A percentile compares a stretch with the other conserved stretches of the same genome.
phyloP scores from a whole-genome alignment of 1,139 yeast species.

The Arxiozyma telluris region DNA sequence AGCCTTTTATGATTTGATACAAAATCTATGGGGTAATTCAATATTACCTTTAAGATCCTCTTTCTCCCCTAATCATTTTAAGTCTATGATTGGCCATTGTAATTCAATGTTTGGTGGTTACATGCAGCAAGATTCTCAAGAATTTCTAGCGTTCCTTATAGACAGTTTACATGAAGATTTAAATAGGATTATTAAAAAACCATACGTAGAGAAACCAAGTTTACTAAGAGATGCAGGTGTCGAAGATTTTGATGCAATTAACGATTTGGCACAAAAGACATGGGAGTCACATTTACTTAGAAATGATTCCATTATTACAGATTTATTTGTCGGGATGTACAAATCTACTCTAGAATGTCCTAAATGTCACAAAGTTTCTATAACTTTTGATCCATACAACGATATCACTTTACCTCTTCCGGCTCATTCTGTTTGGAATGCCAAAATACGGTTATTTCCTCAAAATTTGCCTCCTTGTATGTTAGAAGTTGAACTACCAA shows the following conservation, averaged over 20 bases:
- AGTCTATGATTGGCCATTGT: conserved; percentile 66
- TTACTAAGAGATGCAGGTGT: conserved; percentile 47
- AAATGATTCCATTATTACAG: conserved; percentile 78
- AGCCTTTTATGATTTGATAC: conserved; percentile 60
- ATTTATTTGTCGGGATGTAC: conserved; percentile 82
- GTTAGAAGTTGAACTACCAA: conserved; percentile 64
- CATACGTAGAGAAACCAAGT: conserved; percentile 86
- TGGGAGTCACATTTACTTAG: conserved; percentile 76
- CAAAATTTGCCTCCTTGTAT: conserved; percentile 41
- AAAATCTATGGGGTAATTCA: conserved; percentile 40
- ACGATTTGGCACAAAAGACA: conserved; percentile 57
- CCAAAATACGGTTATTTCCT: conserved; percentile 55
- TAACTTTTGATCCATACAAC: conserved; percentile 91
- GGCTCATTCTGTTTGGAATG: conserved; percentile 64
- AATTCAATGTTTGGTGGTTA: conserved; percentile 81
- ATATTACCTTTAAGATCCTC: conserved; percentile 8
- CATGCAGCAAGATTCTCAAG: conserved; percentile 94
- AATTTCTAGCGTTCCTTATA: conserved; percentile 76
- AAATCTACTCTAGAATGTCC: conserved; percentile 89
- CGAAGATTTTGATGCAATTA: conserved; percentile 45
- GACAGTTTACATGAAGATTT: conserved; percentile 94
- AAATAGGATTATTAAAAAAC: conserved; percentile 72
- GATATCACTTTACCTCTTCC: conserved; percentile 89
- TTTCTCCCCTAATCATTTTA: conserved; percentile 65
- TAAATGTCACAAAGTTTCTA: conserved; percentile 65